Percentiles rank a stretch among this genome's conserved stretches.
phyloP scores from a whole-genome alignment of 2,329 filamentous ascomycete species.

The Harringtonia aguacate region DNA sequence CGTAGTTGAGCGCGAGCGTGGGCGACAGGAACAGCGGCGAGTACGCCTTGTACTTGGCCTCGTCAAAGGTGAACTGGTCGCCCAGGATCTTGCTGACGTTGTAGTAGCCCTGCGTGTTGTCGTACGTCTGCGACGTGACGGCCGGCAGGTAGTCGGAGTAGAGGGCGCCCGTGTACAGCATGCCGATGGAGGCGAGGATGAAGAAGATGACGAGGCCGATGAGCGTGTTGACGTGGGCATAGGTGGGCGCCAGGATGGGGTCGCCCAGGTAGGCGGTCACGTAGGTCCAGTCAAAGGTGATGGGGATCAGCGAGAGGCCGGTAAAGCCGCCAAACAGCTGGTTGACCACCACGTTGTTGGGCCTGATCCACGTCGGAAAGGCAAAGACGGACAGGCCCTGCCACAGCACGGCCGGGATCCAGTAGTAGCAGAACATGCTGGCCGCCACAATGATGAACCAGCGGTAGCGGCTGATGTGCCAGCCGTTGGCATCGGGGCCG shows the following conservation, averaged over 20 bases:
- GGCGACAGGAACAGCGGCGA: slow-evolving; percentile 41
- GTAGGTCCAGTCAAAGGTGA: slow-evolving; percentile 28
- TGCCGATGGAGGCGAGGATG: slow-evolving; percentile 39
- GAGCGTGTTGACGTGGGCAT: slow-evolving; percentile 52
- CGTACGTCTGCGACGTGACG: slow-evolving; percentile 39
- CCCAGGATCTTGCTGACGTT: slow-evolving; percentile 32
- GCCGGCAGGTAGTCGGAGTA: slow-evolving; percentile 41
- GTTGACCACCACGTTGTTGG: slow-evolving; percentile 22
- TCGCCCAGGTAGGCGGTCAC: slow-evolving; percentile 6
- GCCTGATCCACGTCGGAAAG: slow-evolving; percentile 44
- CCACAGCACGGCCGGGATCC: slow-evolving; percentile 40
- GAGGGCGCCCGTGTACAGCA: slow-evolving; percentile 51
- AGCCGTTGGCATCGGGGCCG: neutral
- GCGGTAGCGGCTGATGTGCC: slow-evolving; percentile 2
- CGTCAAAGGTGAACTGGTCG: slow-evolving; percentile 31
- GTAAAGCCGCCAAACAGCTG: slow-evolving; percentile 21
- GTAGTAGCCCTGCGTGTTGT: slow-evolving; percentile 36
- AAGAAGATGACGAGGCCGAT: slow-evolving; percentile 44
- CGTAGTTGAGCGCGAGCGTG: slow-evolving; percentile 38
- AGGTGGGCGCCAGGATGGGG: slow-evolving; percentile 27
- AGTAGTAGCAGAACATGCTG: slow-evolving; percentile 40
- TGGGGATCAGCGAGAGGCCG: slow-evolving; percentile 21
- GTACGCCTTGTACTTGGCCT: slow-evolving; percentile 35
- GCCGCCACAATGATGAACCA: slow-evolving; percentile 33
- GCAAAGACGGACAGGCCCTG: slow-evolving; percentile 33